These are phyloP conservation scores for Fusarium mundagurra DNA, from an alignment of 2,329 filamentous ascomycete genomes.

Conservation along the genomic window DNA sequence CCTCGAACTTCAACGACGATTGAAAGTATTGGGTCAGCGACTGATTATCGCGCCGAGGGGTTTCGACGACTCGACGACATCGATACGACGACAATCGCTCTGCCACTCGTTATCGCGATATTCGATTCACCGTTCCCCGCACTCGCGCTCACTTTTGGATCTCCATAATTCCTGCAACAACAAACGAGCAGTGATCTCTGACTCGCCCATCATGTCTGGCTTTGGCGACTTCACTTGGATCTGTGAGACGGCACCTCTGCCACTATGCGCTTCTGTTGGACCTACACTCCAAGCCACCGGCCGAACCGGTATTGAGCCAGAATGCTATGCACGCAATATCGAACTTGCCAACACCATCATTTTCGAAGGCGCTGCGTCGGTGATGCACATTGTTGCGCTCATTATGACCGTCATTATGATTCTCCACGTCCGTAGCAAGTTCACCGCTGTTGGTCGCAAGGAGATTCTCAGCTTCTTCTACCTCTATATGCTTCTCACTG, in stretches of 20 bases:
- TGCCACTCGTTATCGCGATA: neutral
- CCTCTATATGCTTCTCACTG: conserved; percentile 89
- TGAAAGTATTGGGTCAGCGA: conserved; percentile 7
- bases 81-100: conserved; percentile 6
- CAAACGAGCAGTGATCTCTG: neutral
- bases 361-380: conserved; percentile 90
- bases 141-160: neutral
- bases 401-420: conserved; percentile 98
- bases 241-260: conserved; percentile 86
- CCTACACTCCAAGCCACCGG: conserved; percentile 73
- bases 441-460: conserved; percentile 88
- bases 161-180: neutral
- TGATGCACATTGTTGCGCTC: conserved; percentile 90
- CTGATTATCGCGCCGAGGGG: neutral
- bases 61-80: conserved; percentile 17
- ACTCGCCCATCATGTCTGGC: conserved; percentile 68
- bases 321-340: conserved; percentile 94
- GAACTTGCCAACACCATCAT: conserved; percentile 98
- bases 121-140: neutral
- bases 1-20: conserved; percentile 14
- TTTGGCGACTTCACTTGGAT: conserved; percentile 92
- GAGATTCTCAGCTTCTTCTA: conserved; percentile 94
- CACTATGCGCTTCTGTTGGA: conserved; percentile 87
- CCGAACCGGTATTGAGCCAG: conserved; percentile 82
- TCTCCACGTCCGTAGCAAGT: conserved; percentile 94